Evolutionary conservation across 2,329 filamentous ascomycete genomes (phyloP).

Genomic region (Paecilomyces variotii): DNA sequence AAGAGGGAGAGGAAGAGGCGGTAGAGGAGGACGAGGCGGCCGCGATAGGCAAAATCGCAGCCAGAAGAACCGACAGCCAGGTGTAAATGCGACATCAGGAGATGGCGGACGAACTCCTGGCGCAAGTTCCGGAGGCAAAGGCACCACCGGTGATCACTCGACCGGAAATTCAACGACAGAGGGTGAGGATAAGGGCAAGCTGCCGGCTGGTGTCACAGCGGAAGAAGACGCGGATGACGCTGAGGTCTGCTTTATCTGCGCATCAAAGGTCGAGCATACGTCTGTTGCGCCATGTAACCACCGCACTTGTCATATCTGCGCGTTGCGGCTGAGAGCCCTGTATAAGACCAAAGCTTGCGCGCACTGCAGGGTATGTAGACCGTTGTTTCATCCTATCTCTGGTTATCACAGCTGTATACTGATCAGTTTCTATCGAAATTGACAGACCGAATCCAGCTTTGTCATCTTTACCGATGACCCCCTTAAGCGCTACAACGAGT

Average conservation of each 20-base stretch:
- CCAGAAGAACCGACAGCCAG: constrained; percentile 11
- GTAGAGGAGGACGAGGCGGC: constrained; percentile 24
- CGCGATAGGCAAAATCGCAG: constrained; percentile 20
- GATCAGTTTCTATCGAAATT: neutral
- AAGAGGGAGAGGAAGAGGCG: constrained; percentile 25
- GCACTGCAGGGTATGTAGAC: constrained; percentile 70
- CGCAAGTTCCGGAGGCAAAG: constrained; percentile 25
- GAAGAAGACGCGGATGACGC: constrained; percentile 55
- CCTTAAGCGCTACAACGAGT: constrained; percentile 79
- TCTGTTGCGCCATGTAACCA: constrained; percentile 93
- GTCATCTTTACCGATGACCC: constrained; percentile 89
- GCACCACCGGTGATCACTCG: constrained; percentile 40
- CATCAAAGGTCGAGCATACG: constrained; percentile 78
- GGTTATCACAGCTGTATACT: neutral
- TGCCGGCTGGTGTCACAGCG: constrained; percentile 16
- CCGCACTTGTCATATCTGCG: constrained; percentile 92
- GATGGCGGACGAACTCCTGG: constrained; percentile 26
- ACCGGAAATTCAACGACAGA: constrained; percentile 35
- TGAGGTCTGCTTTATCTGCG: constrained; percentile 96
- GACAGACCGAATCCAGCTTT: constrained; percentile 45
- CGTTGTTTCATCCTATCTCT: neutral
- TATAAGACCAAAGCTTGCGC: constrained; percentile 96
- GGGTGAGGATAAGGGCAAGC: constrained; percentile 23
- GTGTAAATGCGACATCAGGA: constrained; percentile 6
- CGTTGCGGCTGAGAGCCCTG: constrained; percentile 78